phyloP scores from a whole-genome alignment of 1,284 basidiomycete genomes.

The Puccinia coronata region DNA sequence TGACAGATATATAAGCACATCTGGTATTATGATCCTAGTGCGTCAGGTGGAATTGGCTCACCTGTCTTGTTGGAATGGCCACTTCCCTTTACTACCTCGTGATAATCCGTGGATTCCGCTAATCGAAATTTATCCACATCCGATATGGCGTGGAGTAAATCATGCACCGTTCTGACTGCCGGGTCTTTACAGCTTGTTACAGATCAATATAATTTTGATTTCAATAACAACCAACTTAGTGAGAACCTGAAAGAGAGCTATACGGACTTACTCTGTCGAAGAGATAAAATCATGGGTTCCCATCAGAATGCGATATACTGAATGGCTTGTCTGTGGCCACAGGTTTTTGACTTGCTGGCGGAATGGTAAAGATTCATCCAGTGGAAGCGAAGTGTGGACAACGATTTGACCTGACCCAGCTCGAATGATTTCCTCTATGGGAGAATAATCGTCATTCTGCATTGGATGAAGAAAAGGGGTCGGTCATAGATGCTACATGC shows the following conservation, averaged over 20 bases:
- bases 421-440: constrained; percentile 13
- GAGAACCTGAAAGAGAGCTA: not conserved
- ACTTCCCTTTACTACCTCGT: not conserved
- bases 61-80: not conserved
- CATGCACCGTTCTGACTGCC: constrained; percentile 2
- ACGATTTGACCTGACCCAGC: constrained; percentile 4
- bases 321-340: not conserved
- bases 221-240: not conserved
- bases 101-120: not conserved
- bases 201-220: not conserved
- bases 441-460: constrained; percentile 3
- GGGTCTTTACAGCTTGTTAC: not conserved
- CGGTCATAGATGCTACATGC: not conserved
- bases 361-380: not conserved
- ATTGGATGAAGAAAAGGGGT: not conserved
- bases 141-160: constrained; percentile 25
- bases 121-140: not conserved
- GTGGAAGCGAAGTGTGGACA: not conserved
- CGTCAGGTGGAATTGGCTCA: not conserved
- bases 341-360: constrained; percentile 16
- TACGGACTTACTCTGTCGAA: not conserved
- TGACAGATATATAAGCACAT: not conserved
- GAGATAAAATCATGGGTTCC: not conserved
- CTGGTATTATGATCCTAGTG: not conserved
- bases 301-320: not conserved